Evolutionary conservation across 441 rosid species (phyloP), one percentile per base, ranked within the genome.

Genomic region (Mallotus japonicus): DNA sequence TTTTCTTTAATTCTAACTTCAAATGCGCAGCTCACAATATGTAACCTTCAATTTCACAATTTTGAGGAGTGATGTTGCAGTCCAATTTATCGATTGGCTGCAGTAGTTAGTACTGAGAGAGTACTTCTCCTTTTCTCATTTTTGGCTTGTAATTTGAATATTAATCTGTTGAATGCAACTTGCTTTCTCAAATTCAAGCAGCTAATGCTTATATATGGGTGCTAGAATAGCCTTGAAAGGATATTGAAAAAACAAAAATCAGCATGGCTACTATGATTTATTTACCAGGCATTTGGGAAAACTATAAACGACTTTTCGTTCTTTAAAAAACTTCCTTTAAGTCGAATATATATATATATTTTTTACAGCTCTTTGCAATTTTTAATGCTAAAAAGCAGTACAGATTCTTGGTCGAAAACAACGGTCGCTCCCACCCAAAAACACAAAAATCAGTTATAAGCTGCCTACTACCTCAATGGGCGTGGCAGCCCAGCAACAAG

Each of bases 131-230:
- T n/a, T 63, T 3, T 50, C n/a, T n/a, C 28, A 19, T 32, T 28
- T 50, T 70, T 8, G 12, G 10, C 10, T 1, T 70, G 46, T 70
- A 24, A 65, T 24, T 61, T 60, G 59, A n/a, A 60, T 72, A 49
- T 34, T 13, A 49, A 62, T 32, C 34, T 46, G 12, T 60, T 59
- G 46, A 70, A 59, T 44, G 44, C 74, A 54, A 34, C 14, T 55
- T 13, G 10, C 9, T 68, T 5, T 8, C 12, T 8, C 11, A 68
- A 37, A 68, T 32, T 68, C 17, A 11, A 69, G 54, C 24, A 42
- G 16, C 16, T 56, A 24, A 8, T 37, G 10, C 20, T 4, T 54
- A 54, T 13, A 2, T 5, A 0, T 44, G 49, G 2, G 11, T 44
- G 49, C 49, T 10, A 44, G 10, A 10, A 44, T 5, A 44, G 11